Evolutionary conservation across 257 asterid species (phyloP).

Genomic region (Leonotis leonurus): DNA sequence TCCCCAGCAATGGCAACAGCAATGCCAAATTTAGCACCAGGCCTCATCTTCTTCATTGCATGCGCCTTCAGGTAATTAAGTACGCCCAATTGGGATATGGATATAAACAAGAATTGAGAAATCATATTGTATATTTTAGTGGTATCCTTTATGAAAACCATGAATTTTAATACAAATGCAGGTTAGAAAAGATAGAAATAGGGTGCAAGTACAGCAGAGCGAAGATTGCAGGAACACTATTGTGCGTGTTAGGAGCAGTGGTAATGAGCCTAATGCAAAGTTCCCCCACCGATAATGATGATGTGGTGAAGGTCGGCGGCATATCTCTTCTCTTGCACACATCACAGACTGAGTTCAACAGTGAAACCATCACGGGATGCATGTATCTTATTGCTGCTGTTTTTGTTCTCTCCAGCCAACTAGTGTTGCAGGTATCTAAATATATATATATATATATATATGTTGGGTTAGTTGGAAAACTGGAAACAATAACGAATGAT

Average conservation of each 20-base stretch:
- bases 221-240: conserved; percentile 65
- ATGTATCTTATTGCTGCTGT: conserved; percentile 68
- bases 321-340: conserved; percentile 13
- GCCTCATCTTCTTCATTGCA: conserved; percentile 73
- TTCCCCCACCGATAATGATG: not conserved
- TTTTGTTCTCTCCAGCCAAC: conserved; percentile 54
- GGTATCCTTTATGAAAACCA: too few relatives aligned
- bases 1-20: conserved; percentile 93
- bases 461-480: too few relatives aligned
- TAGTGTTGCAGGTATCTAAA: conserved; percentile 58
- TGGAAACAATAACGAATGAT: too few relatives aligned
- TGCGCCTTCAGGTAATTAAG: conserved; percentile 76
- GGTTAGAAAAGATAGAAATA: conserved; percentile 64
- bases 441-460: too few relatives aligned
- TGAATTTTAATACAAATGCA: conserved; percentile 21
- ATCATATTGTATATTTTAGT: too few relatives aligned
- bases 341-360: conserved; percentile 21
- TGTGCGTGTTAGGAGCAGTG: conserved; percentile 75
- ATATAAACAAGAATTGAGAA: too few relatives aligned
- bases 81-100: too few relatives aligned
- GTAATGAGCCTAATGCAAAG: conserved; percentile 75
- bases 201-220: conserved; percentile 68
- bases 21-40: conserved; percentile 96
- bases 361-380: conserved; percentile 46
- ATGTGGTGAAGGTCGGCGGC: conserved; percentile 11